A percentile compares a stretch with the other conserved stretches of the same genome.
Evolutionary conservation across 768 basidiomycete genomes (phyloP).

Genomic region (Russula foetens): DNA sequence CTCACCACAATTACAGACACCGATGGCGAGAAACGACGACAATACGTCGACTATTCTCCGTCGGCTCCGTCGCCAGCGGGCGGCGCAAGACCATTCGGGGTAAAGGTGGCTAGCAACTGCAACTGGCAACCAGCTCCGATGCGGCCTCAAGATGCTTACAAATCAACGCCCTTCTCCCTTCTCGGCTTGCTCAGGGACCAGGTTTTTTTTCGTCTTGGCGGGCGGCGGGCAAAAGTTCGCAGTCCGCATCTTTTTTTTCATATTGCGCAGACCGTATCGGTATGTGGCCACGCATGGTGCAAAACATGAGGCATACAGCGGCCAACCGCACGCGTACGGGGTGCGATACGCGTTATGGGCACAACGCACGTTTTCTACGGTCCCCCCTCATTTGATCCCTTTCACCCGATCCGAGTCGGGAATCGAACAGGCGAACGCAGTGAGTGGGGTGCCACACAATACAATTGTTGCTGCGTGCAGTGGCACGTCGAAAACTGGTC

Average conservation of each 20-base stretch:
- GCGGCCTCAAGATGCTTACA: neutral
- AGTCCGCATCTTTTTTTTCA: neutral
- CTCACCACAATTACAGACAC: neutral
- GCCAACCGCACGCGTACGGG: neutral
- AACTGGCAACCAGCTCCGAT: slow-evolving; percentile 2
- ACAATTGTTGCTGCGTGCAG: too few relatives aligned
- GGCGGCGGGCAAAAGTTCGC: neutral
- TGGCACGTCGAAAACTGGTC: neutral
- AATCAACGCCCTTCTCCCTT: too few relatives aligned
- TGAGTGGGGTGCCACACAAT: neutral
- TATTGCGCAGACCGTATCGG: neutral
- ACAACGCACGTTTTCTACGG: neutral
- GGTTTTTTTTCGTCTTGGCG: too few relatives aligned
- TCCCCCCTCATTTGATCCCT: neutral
- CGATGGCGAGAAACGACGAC: slow-evolving; percentile 10
- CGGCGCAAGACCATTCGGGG: neutral
- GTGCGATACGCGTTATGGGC: neutral
- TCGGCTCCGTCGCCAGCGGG: neutral
- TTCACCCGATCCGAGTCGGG: neutral
- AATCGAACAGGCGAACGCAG: neutral
- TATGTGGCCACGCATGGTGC: neutral
- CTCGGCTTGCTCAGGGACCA: too few relatives aligned
- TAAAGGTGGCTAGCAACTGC: neutral
- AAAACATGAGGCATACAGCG: neutral
- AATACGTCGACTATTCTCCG: slow-evolving; percentile 19